A percentile compares a stretch with the other conserved stretches of the same genome.
Evolutionary conservation across 257 asterid genomes (phyloP).

Genomic region (Buddleja alternifolia): DNA sequence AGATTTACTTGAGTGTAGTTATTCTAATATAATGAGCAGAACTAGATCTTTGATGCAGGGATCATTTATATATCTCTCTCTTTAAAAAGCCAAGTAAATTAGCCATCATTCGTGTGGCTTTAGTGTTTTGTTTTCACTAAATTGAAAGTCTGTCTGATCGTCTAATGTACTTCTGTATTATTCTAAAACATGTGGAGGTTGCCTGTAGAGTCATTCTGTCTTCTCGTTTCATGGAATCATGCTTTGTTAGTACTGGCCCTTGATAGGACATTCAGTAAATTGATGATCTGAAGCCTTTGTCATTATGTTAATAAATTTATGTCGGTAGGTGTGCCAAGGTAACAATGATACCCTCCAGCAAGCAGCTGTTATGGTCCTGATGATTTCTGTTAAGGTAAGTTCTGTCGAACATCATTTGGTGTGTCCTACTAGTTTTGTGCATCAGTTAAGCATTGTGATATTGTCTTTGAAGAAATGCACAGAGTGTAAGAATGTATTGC

Average conservation of each 20-base stretch:
- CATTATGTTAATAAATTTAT: constrained; percentile 17
- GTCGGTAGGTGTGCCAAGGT: constrained; percentile 57
- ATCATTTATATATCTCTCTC: constrained; percentile 10
- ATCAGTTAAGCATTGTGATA: constrained; percentile 10
- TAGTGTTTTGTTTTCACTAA: constrained; percentile 12
- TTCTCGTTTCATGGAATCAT: not conserved
- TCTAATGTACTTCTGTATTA: not conserved
- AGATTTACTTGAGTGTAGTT: not conserved
- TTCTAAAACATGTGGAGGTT: not conserved
- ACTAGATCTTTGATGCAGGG: constrained; percentile 12
- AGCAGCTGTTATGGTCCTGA: constrained; percentile 75
- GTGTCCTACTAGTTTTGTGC: constrained; percentile 16
- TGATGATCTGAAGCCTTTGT: constrained; percentile 13
- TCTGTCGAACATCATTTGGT: constrained; percentile 9
- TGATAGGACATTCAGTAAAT: constrained; percentile 14
- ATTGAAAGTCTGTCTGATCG: not conserved
- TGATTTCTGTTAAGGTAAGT: constrained; percentile 84
- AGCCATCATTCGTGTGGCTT: constrained; percentile 5
- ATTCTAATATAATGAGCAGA: constrained; percentile 7
- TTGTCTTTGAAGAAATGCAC: constrained; percentile 22
- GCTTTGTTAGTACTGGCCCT: constrained; percentile 20
- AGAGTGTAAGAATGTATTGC: constrained; percentile 12
- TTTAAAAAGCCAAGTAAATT: not conserved
- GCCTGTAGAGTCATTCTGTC: not conserved
- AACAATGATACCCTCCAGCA: constrained; percentile 46